These are phyloP conservation scores for Hypoxylon sp. DNA, from an alignment of 2,329 filamentous ascomycete species.

Conservation along the genomic window DNA sequence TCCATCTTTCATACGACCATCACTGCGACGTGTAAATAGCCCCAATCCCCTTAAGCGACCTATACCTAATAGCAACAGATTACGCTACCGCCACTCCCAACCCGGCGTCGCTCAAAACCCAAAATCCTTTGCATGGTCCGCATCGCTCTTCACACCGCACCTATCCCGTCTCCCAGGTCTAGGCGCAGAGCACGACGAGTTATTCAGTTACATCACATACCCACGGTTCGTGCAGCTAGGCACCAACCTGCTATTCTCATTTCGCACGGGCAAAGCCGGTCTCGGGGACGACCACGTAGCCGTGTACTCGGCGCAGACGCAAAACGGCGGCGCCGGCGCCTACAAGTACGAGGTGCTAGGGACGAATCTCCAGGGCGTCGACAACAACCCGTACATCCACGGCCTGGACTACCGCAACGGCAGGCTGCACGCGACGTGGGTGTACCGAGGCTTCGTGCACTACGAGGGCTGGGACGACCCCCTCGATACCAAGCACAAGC, in stretches of 20 bases:
- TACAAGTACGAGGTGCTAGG: constrained; percentile 57
- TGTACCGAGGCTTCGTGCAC: constrained; percentile 64
- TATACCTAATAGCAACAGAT: constrained; percentile 37
- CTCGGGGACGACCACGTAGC: constrained; percentile 65
- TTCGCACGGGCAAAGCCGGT: constrained; percentile 66
- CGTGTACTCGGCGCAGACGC: constrained; percentile 54
- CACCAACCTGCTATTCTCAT: constrained; percentile 61
- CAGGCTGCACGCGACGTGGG: constrained; percentile 64
- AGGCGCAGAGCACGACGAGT: constrained; percentile 45
- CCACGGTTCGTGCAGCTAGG: constrained; percentile 62
- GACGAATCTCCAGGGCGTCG: constrained; percentile 65
- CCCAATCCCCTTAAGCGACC: not conserved
- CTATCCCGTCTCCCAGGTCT: constrained; percentile 57
- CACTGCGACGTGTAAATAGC: constrained; percentile 59
- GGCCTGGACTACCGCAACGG: constrained; percentile 58
- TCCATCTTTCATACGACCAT: constrained; percentile 68
- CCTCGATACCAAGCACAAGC: constrained; percentile 59
- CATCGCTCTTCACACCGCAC: constrained; percentile 58
- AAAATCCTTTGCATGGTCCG: constrained; percentile 52
- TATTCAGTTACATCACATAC: constrained; percentile 63
- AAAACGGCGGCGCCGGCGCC: too few species aligned
- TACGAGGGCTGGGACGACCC: constrained; percentile 62
- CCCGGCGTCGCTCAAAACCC: constrained; percentile 55
- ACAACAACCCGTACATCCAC: constrained; percentile 68
- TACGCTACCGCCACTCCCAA: constrained; percentile 59